These are phyloP conservation scores for Annulohypoxylon moriforme DNA, from an alignment of 495 filamentous ascomycete species.

Conservation along the genomic window DNA sequence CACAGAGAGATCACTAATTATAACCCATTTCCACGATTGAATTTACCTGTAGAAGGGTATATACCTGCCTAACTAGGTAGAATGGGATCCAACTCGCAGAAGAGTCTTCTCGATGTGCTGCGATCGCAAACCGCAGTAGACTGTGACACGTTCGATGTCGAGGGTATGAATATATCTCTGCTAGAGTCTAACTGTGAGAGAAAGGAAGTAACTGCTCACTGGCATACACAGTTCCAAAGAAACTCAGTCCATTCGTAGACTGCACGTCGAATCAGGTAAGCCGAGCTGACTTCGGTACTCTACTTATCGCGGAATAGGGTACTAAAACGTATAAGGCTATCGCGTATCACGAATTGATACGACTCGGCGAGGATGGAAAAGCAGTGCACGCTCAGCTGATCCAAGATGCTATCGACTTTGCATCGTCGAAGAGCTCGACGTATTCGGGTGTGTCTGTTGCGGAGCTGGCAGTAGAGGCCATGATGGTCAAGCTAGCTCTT, in stretches of 20 bases:
- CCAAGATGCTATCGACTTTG: slow-evolving; percentile 56
- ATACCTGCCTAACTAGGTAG: background rate
- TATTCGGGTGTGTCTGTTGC: slow-evolving; percentile 56
- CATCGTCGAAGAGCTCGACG: slow-evolving; percentile 49
- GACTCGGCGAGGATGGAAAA: slow-evolving; percentile 50
- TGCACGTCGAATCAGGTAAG: slow-evolving; percentile 75
- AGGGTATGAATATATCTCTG: slow-evolving; percentile 53
- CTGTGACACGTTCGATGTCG: slow-evolving; percentile 69
- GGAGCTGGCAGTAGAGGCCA: slow-evolving; percentile 66
- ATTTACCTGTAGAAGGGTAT: background rate
- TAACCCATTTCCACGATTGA: background rate
- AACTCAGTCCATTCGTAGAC: slow-evolving; percentile 69
- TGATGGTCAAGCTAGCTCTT: slow-evolving; percentile 68
- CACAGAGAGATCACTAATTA: background rate
- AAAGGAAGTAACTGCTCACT: slow-evolving; percentile 17
- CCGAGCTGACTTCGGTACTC: background rate
- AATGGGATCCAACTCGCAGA: slow-evolving; percentile 20
- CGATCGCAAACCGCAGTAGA: slow-evolving; percentile 65
- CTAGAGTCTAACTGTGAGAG: background rate
- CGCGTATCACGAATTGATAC: slow-evolving; percentile 65
- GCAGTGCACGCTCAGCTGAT: slow-evolving; percentile 59
- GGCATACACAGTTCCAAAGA: slow-evolving; percentile 59
- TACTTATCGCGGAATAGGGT: background rate
- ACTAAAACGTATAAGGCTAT: slow-evolving; percentile 62
- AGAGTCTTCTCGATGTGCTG: slow-evolving; percentile 50